phyloP scores from a whole-genome alignment of 345 rosid species.

The Melastoma malabathricum region DNA sequence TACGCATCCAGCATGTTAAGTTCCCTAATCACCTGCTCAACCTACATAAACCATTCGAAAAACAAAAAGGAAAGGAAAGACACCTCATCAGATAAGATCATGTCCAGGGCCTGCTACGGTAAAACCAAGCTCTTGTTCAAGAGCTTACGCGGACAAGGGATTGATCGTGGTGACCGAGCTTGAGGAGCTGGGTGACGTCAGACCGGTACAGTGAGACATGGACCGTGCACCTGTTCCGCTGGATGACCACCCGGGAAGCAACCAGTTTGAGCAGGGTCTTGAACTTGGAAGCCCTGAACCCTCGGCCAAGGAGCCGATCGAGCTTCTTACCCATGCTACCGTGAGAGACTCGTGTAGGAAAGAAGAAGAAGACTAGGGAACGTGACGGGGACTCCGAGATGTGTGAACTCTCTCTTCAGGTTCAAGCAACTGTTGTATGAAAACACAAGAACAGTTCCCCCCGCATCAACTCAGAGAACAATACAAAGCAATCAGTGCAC shows the following conservation, averaged over 20 bases:
- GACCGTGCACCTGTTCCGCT: constrained; percentile 26
- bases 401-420: no score
- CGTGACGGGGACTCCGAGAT: no score
- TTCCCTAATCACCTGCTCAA: constrained; percentile 22
- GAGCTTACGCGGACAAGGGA: constrained; percentile 20
- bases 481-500: no score
- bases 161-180: constrained; percentile 26
- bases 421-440: no score
- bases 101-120: no score
- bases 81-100: background rate
- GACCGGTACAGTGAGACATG: constrained; percentile 23
- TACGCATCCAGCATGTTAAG: constrained; percentile 25
- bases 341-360: no score
- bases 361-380: constrained; percentile 1
- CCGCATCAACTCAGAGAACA: no score
- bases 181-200: constrained; percentile 26
- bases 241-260: constrained; percentile 19
- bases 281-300: constrained; percentile 31
- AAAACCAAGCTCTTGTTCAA: background rate
- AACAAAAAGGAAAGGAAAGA: background rate
- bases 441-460: no score
- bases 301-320: constrained; percentile 18
- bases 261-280: constrained; percentile 23
- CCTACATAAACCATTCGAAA: constrained; percentile 10
- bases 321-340: constrained; percentile 18